These are phyloP conservation scores for Fragilaria crotonensis DNA, from an alignment of 108 stramenopile genomes.

Conservation along the genomic window DNA sequence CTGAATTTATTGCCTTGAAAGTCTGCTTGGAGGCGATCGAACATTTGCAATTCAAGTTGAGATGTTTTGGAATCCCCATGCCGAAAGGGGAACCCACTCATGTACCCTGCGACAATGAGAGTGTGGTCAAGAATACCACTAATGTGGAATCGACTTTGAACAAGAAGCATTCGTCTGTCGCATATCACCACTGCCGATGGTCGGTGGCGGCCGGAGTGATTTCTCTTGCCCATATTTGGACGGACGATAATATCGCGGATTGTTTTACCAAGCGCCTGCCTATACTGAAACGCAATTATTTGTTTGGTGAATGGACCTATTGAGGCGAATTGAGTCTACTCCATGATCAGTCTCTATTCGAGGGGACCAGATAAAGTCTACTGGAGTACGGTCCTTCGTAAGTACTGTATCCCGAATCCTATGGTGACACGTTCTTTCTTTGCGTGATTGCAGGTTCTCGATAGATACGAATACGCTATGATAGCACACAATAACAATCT, in stretches of 20 bases:
- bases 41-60: conserved; percentile 36
- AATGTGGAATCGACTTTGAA: conserved; percentile 23
- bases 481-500: too few relatives aligned
- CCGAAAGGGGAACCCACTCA: conserved; percentile 18
- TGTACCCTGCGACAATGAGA: conserved; percentile 29
- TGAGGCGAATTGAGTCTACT: conserved; percentile 10
- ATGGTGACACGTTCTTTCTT: too few relatives aligned
- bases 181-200: conserved; percentile 29
- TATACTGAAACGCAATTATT: conserved; percentile 4
- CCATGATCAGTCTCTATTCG: too few relatives aligned
- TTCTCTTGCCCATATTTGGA: conserved; percentile 5
- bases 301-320: conserved; percentile 12
- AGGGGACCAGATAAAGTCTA: too few relatives aligned
- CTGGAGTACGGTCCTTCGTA: too few relatives aligned
- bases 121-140: conserved; percentile 28
- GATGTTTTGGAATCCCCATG: conserved; percentile 39
- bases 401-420: too few relatives aligned
- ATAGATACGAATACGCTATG: too few relatives aligned
- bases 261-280: conserved; percentile 21
- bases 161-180: conserved; percentile 29
- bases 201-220: conserved; percentile 22
- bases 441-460: too few relatives aligned
- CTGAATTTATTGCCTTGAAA: conserved; percentile 49
- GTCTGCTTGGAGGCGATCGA: conserved; percentile 23
- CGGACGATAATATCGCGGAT: conserved; percentile 30